Percentiles rank a stretch among this genome's conserved stretches.
Conservation (phyloP, 2,329 filamentous ascomycete genomes). For the Fusarium clavum region DNA sequence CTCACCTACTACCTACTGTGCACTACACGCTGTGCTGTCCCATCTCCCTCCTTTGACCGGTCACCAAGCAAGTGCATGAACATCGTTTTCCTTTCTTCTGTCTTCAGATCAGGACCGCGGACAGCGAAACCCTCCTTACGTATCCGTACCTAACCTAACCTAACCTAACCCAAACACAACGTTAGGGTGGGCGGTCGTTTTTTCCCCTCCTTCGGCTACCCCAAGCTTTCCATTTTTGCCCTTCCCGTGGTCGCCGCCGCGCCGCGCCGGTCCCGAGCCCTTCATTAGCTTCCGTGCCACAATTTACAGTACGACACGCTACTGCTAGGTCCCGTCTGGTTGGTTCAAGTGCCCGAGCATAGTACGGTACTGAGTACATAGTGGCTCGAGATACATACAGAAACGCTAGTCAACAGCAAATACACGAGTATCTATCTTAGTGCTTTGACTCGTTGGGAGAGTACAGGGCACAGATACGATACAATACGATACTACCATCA, state of each 20-base stretch:
- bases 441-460: not conserved
- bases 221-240: constrained; percentile 39
- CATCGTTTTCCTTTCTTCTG: constrained; percentile 45
- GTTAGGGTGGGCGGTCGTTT: constrained; percentile 8
- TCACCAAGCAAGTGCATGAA: constrained; percentile 22
- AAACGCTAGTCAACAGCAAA: constrained; percentile 32
- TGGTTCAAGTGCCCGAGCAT: constrained; percentile 35
- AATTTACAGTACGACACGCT: constrained; percentile 35
- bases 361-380: constrained; percentile 32
- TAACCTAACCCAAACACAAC: not conserved
- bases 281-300: constrained; percentile 44
- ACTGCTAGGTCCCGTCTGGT: constrained; percentile 45
- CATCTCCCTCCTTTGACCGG: constrained; percentile 25
- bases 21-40: constrained; percentile 33
- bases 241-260: constrained; percentile 42
- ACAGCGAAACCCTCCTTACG: constrained; percentile 30
- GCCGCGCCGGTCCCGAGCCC: constrained; percentile 41
- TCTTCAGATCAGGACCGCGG: constrained; percentile 34
- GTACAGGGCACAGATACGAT: constrained; percentile 22
- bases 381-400: constrained; percentile 29
- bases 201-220: constrained; percentile 27
- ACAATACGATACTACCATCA: constrained; percentile 19
- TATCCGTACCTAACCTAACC: not conserved
- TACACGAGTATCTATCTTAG: constrained; percentile 18
- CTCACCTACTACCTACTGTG: not conserved